Base-by-base conservation (phyloP, 78 protist genomes). In the Bodo saltans region DNA sequence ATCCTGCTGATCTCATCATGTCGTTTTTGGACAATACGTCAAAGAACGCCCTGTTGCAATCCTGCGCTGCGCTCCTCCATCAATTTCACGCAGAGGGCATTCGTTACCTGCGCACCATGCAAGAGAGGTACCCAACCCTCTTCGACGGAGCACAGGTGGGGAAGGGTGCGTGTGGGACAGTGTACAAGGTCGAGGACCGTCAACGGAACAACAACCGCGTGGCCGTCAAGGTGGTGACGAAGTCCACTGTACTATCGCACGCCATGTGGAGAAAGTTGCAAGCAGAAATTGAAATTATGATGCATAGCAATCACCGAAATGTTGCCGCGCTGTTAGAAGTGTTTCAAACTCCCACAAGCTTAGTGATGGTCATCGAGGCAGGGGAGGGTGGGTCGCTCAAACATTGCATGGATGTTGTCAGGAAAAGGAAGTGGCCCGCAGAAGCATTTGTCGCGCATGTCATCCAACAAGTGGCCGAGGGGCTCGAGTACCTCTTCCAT, bases 401-500 rank as follows among this genome's bases (percentile, higher is more conserved):
- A 8, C 8, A 47, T 8, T 8, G n/a, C n/a, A 23, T 47, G n/a
- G 60, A 47, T 17, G n/a, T 47, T 17, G 17, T 47, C 60, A 8
- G 60, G n/a, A 17, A 23, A 8, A 8, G 60, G 17, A 8, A 8
- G 60, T 8, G n/a, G n/a, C n/a, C 8, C 60, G 17, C 17, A 8
- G 81, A 76, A 76, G 81, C 72, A 8, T 38, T 39, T 17, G 39
- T 17, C 40, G n/a, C 17, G 28, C 8, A 42, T 17, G 8, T 8
- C 35, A 42, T 38, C 37, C 67, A 42, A 17, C 75, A 83, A 3
- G 75, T 83, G 23, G 4, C 68, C 21, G 8, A 1, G 27, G 87
- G 71, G 26, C 42, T 83, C 41, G 28, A 83, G 40, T 83, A 83
- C 70, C 4, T 83, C 32, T 78, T 74, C 79, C 32, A 72, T 28